Percentiles rank a stretch among this genome's conserved stretches.
Conservation (phyloP, 73 alveolate species). For the Uronychia setigera region DNA sequence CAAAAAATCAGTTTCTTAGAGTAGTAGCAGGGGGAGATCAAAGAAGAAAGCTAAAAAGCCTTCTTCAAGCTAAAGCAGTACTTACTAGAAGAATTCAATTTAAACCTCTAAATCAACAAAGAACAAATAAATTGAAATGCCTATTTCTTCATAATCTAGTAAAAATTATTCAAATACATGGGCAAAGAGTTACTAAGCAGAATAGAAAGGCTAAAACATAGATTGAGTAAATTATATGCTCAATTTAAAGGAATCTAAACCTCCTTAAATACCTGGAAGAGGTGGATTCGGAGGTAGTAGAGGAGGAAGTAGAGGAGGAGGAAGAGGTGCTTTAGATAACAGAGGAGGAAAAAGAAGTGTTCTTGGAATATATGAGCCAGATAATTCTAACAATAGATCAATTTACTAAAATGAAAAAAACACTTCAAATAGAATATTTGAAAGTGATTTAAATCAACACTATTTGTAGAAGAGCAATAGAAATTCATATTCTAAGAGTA, state of each 20-base stretch:
- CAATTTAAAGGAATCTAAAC: no score
- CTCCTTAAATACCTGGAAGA: background rate
- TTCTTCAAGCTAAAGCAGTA: background rate
- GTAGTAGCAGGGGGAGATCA: no score
- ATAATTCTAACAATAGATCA: no score
- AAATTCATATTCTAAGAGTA: no score
- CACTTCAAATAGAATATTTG: no score
- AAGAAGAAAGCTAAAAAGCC: background rate
- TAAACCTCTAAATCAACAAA: background rate
- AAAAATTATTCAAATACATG: no score
- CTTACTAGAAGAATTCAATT: background rate
- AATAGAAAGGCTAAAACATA: no score
- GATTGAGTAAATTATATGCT: no score
- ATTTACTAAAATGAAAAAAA: no score
- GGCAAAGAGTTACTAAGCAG: background rate
- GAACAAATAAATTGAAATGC: background rate
- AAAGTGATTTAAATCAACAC: no score
- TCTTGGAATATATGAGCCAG: no score
- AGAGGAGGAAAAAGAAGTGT: background rate
- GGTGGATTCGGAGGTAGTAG: background rate
- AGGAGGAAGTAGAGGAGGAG: background rate
- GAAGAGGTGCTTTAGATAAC: background rate
- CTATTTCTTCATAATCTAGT: background rate
- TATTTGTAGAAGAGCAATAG: no score
- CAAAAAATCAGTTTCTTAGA: background rate